These are phyloP conservation scores for Anthoceros angustus DNA, from an alignment of 225 moss, liverwort and hornwort genomes.

Conservation along the genomic window DNA sequence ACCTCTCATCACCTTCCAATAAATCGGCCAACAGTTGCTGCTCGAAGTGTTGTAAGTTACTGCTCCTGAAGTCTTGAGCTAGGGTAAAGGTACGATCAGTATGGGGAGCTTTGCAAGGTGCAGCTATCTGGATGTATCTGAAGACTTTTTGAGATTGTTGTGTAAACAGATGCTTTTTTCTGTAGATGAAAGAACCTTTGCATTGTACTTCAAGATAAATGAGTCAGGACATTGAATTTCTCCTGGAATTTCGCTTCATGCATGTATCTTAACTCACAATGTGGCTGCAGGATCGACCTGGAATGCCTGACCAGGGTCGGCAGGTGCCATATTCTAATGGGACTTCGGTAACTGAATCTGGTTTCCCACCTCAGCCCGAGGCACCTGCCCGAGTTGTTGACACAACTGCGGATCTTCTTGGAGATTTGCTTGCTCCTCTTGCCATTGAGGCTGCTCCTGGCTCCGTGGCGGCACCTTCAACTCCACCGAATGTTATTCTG, in stretches of 20 bases:
- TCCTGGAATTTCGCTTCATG: background rate
- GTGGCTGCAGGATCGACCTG: conserved; percentile 38
- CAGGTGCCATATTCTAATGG: conserved; percentile 48
- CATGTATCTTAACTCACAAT: background rate
- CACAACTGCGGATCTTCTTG: conserved; percentile 52
- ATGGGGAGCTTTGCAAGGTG: no score
- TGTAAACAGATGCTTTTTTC: no score
- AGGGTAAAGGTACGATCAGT: background rate
- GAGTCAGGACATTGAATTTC: no score
- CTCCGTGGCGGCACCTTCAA: conserved; percentile 22
- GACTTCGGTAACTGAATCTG: conserved; percentile 18
- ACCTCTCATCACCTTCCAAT: conserved; percentile 27
- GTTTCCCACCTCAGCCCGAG: conserved; percentile 13
- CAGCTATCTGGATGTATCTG: no score
- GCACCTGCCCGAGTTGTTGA: conserved; percentile 18
- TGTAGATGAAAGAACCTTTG: no score
- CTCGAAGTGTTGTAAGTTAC: conserved; percentile 7
- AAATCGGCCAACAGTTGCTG: conserved; percentile 17
- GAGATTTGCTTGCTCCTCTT: conserved; percentile 62
- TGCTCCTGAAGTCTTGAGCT: background rate
- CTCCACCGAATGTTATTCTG: conserved; percentile 15
- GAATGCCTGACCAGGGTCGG: conserved; percentile 39
- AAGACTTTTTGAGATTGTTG: no score
- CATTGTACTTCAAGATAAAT: no score
- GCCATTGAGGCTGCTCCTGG: conserved; percentile 68